Percentiles rank a stretch among this genome's conserved stretches.
Conservation (phyloP, 2,329 filamentous ascomycete species). For the Curvularia verruculosa region DNA sequence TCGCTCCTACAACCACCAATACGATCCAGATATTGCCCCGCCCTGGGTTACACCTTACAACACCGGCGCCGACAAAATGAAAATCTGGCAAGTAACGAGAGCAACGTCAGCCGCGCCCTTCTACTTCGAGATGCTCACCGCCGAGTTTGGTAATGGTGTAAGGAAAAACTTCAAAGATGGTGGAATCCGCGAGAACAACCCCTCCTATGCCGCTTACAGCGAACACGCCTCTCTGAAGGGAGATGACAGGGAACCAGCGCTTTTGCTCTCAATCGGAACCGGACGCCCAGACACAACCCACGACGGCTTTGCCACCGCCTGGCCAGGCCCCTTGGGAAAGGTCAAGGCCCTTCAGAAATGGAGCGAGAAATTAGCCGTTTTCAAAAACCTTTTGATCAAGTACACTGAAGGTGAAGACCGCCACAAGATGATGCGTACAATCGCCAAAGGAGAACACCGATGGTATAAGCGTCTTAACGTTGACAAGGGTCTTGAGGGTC, state of each 20-base stretch:
- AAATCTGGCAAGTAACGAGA: conserved; percentile 60
- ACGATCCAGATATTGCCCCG: conserved; percentile 49
- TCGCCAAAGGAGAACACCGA: conserved; percentile 55
- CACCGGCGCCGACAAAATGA: conserved; percentile 53
- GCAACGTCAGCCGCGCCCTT: conserved; percentile 61
- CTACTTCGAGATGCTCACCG: conserved; percentile 58
- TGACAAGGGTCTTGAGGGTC: conserved; percentile 52
- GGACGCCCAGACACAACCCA: conserved; percentile 53
- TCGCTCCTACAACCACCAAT: conserved; percentile 56
- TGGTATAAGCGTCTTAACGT: conserved; percentile 61
- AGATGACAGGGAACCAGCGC: conserved; percentile 51
- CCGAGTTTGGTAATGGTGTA: conserved; percentile 44
- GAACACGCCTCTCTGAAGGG: conserved; percentile 56
- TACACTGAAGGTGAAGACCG: conserved; percentile 59
- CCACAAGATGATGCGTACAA: conserved; percentile 55
- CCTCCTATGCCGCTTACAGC: conserved; percentile 54
- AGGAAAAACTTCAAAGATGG: conserved; percentile 57
- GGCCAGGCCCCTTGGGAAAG: conserved; percentile 54
- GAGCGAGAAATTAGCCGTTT: conserved; percentile 57
- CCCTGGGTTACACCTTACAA: conserved; percentile 58
- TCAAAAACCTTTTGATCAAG: conserved; percentile 59
- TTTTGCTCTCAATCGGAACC: conserved; percentile 56
- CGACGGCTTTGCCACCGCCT: conserved; percentile 55
- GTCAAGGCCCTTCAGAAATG: conserved; percentile 51
- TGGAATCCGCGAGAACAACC: conserved; percentile 59